These are phyloP conservation scores for Arthrocladium fulminans DNA, from an alignment of 2,329 filamentous ascomycete species.

Conservation along the genomic window DNA sequence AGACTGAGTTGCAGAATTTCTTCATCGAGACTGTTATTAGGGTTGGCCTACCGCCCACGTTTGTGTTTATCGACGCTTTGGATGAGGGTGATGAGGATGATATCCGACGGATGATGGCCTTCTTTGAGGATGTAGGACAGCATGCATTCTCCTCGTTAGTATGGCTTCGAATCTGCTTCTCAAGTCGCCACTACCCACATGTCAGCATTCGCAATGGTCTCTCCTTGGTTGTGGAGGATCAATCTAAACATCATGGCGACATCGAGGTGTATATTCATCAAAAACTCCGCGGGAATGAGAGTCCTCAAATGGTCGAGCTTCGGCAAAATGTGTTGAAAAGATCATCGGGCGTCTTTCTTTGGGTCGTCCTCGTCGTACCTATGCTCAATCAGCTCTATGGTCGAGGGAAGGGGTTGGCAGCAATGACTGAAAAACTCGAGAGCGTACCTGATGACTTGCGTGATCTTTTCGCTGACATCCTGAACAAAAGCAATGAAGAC, in stretches of 20 bases:
- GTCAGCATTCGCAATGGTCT: conserved; percentile 9
- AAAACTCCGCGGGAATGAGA: conserved; percentile 23
- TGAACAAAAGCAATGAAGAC: conserved; percentile 11
- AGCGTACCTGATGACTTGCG: conserved; percentile 27
- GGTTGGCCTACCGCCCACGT: conserved; percentile 11
- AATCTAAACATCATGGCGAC: conserved; percentile 10
- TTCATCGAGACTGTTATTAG: conserved; percentile 17
- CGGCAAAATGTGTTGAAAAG: conserved; percentile 11
- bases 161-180: conserved; percentile 31
- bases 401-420: conserved; percentile 29
- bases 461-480: conserved; percentile 16
- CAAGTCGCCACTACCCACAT: conserved; percentile 33
- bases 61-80: conserved; percentile 34
- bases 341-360: conserved; percentile 35
- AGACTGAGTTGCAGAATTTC: conserved; percentile 22
- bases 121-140: conserved; percentile 28
- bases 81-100: conserved; percentile 38
- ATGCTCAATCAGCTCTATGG: conserved; percentile 35
- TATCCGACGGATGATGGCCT: conserved; percentile 31
- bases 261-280: conserved; percentile 12
- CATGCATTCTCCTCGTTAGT: conserved; percentile 6
- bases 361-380: conserved; percentile 34
- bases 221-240: conserved; percentile 9
- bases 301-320: conserved; percentile 21
- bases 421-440: conserved; percentile 28